These are phyloP conservation scores for Pezicula rhizophila DNA, from an alignment of 2,329 filamentous ascomycete species.

Conservation along the genomic window DNA sequence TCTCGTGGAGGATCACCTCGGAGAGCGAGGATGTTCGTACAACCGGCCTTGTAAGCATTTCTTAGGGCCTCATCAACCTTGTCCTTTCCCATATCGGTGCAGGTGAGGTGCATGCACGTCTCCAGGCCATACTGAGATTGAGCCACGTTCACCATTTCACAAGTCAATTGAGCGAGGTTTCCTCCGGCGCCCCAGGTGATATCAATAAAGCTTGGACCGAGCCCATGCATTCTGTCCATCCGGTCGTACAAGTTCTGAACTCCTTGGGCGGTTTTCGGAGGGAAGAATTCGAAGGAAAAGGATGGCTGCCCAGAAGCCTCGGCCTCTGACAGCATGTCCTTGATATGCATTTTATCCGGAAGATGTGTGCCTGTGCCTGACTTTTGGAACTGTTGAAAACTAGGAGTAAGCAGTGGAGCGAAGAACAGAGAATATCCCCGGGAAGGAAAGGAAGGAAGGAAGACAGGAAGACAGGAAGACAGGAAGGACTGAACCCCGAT, in stretches of 20 bases:
- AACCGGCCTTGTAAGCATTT: slow-evolving; percentile 88
- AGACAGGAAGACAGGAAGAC: background rate
- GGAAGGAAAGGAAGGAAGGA: background rate
- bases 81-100: slow-evolving; percentile 92
- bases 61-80: slow-evolving; percentile 86
- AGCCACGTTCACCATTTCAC: slow-evolving; percentile 94
- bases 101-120: slow-evolving; percentile 98
- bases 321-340: slow-evolving; percentile 79
- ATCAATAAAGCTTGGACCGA: slow-evolving; percentile 94
- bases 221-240: slow-evolving; percentile 97
- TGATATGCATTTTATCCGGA: slow-evolving; percentile 77
- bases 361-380: background rate
- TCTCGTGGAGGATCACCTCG: slow-evolving; percentile 91
- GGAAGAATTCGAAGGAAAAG: slow-evolving; percentile 99
- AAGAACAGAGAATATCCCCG: background rate
- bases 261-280: slow-evolving; percentile 93
- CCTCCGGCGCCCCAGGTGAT: slow-evolving; percentile 98
- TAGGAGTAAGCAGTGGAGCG: slow-evolving; percentile 1
- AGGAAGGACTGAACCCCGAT: slow-evolving; percentile 1
- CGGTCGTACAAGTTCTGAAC: slow-evolving; percentile 99
- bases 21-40: slow-evolving; percentile 93
- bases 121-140: slow-evolving; percentile 94
- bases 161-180: slow-evolving; percentile 82
- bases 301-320: slow-evolving; percentile 74
- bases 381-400: background rate